Evolutionary conservation across 2,329 filamentous ascomycete genomes (phyloP).

Genomic region (Colletotrichum sp.): DNA sequence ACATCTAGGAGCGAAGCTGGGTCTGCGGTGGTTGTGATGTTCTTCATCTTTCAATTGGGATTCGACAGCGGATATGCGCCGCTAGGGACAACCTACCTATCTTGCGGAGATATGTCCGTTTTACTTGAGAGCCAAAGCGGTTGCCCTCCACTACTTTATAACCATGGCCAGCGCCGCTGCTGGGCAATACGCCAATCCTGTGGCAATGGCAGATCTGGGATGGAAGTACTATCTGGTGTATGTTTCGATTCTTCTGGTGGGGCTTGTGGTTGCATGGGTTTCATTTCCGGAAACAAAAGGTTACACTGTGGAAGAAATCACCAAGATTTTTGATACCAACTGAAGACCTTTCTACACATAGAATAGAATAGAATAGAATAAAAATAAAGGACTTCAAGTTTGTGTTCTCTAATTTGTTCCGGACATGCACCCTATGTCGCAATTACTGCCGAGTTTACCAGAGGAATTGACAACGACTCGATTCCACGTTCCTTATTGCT

Average conservation of each 20-base stretch:
- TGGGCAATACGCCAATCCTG: constrained; percentile 50
- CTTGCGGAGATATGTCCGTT: constrained; percentile 61
- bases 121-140: constrained; percentile 54
- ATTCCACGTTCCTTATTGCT: not conserved
- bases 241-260: constrained; percentile 46
- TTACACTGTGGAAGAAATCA: constrained; percentile 58
- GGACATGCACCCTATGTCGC: rapidly evolving
- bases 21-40: constrained; percentile 31
- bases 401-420: not conserved
- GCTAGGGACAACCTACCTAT: constrained; percentile 52
- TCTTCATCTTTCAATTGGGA: constrained; percentile 43
- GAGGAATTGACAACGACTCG: not conserved
- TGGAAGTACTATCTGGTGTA: constrained; percentile 66
- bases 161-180: constrained; percentile 30
- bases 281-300: constrained; percentile 58
- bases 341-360: not conserved
- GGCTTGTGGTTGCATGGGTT: constrained; percentile 47
- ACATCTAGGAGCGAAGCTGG: constrained; percentile 20
- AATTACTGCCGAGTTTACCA: rapidly evolving
- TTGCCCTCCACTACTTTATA: constrained; percentile 33
- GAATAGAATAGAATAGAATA: not conserved
- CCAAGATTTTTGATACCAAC: constrained; percentile 53
- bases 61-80: constrained; percentile 61
- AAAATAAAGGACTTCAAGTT: not conserved
- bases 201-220: constrained; percentile 50